Conservation (phyloP, 2,329 filamentous ascomycete genomes). For the Anisogramma anomala region DNA sequence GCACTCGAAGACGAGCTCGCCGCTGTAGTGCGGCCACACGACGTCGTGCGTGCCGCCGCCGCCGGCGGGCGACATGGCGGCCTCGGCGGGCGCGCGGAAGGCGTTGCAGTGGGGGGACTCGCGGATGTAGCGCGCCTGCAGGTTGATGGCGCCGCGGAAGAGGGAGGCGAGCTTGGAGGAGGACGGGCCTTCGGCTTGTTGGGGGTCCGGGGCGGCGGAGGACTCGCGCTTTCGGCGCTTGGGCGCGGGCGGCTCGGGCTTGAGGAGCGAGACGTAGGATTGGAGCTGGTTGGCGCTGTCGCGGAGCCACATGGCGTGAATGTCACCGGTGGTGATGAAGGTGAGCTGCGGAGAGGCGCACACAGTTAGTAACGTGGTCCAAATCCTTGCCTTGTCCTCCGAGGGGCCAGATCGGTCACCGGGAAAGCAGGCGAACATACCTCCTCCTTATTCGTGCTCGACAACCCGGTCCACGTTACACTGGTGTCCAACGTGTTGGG, state of each 20-base stretch:
- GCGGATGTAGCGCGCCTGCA: conserved; percentile 50
- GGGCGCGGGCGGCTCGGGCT: conserved; percentile 19
- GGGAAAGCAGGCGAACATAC: no score
- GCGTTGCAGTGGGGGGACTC: conserved; percentile 69
- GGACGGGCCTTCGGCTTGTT: background rate
- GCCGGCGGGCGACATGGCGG: conserved; percentile 33
- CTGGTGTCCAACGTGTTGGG: conserved; percentile 65
- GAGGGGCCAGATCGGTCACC: background rate
- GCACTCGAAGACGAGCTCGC: conserved; percentile 64
- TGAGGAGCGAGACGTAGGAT: conserved; percentile 46
- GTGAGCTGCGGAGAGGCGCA: conserved; percentile 34
- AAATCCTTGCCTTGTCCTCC: background rate
- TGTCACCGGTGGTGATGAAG: conserved; percentile 64
- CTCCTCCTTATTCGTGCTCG: conserved; percentile 35
- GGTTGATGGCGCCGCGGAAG: conserved; percentile 52
- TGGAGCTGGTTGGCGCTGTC: conserved; percentile 62
- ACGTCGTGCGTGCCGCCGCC: conserved; percentile 12
- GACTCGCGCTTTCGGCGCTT: no score
- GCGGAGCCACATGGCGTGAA: conserved; percentile 72
- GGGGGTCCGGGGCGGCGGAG: no score
- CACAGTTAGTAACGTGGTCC: background rate
- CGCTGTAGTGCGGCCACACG: conserved; percentile 36
- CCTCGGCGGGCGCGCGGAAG: conserved; percentile 65
- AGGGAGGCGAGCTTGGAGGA: conserved; percentile 43
- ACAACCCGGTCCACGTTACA: conserved; percentile 52